Evolutionary conservation across 2,329 filamentous ascomycete species (phyloP).

Genomic region (Penicillium sp.): DNA sequence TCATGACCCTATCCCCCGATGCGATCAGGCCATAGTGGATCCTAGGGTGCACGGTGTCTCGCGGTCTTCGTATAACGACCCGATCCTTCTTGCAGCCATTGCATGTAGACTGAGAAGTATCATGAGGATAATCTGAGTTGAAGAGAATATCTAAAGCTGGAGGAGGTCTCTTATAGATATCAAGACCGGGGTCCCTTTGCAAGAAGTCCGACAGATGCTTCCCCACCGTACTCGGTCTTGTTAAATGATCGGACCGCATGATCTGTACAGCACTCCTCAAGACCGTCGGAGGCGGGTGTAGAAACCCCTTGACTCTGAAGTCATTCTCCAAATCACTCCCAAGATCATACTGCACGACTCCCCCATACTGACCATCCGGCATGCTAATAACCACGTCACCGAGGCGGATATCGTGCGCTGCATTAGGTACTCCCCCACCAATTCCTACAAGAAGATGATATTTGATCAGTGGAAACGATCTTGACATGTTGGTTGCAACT

Average conservation of each 20-base stretch:
- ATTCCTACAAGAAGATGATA: conserved; percentile 29
- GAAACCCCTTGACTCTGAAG: neutral
- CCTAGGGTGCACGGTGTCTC: neutral
- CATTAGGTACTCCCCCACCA: conserved; percentile 27
- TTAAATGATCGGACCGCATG: neutral
- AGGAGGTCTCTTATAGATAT: neutral
- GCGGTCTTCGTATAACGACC: neutral
- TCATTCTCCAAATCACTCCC: neutral
- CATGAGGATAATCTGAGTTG: neutral
- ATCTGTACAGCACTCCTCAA: neutral
- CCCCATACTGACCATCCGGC: neutral
- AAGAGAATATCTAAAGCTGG: neutral
- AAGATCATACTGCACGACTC: neutral
- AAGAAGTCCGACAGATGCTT: conserved; percentile 9
- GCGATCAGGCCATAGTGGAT: neutral
- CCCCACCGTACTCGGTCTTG: conserved; percentile 4
- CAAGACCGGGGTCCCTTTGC: neutral
- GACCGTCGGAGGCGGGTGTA: neutral
- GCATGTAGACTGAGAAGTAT: neutral
- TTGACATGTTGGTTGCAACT: conserved; percentile 7
- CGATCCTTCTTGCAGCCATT: neutral
- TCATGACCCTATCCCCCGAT: conserved; percentile 1
- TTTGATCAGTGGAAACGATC: conserved; percentile 24
- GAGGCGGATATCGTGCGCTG: neutral
- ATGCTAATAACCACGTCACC: neutral